These are phyloP conservation scores for Rhizopogon vulgaris DNA, from an alignment of 768 basidiomycete genomes.

Conservation along the genomic window DNA sequence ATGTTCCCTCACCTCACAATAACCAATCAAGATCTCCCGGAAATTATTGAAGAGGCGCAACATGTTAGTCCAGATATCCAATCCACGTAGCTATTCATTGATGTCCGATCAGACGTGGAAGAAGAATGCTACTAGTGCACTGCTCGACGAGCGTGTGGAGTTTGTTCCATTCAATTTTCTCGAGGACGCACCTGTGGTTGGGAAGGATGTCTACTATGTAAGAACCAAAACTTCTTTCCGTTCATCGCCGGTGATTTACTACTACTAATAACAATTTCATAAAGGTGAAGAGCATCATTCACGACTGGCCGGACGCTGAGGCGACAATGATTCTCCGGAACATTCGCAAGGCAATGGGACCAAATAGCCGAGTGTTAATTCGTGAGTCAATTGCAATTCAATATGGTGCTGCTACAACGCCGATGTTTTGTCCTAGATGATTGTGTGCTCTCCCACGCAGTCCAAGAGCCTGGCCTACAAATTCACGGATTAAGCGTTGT, in stretches of 20 bases:
- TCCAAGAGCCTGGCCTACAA: conserved; percentile 1
- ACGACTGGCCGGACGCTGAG: conserved; percentile 32
- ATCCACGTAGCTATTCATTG: neutral
- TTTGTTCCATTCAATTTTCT: conserved; percentile 18
- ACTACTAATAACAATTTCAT: neutral
- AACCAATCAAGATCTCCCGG: conserved; percentile 22
- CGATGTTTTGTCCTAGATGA: conserved; percentile 12
- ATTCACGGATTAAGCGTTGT: neutral
- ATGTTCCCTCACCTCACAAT: conserved; percentile 22
- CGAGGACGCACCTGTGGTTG: conserved; percentile 10
- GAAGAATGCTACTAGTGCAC: conserved; percentile 10
- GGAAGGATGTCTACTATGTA: conserved; percentile 21
- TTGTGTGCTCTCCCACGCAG: conserved; percentile 11
- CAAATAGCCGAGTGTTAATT: conserved; percentile 26
- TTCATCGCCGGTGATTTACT: neutral
- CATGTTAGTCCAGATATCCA: conserved; percentile 7
- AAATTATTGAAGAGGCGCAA: conserved; percentile 16
- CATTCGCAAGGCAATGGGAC: conserved; percentile 21
- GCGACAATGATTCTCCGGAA: conserved; percentile 25
- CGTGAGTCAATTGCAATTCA: conserved; percentile 17
- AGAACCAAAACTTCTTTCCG: neutral
- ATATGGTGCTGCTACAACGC: neutral
- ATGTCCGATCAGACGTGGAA: conserved; percentile 7
- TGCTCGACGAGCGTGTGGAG: conserved; percentile 13
- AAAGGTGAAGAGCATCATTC: conserved; percentile 18